Conservation (phyloP, 1,139 yeast genomes). For the Hansenula anomala region DNA sequence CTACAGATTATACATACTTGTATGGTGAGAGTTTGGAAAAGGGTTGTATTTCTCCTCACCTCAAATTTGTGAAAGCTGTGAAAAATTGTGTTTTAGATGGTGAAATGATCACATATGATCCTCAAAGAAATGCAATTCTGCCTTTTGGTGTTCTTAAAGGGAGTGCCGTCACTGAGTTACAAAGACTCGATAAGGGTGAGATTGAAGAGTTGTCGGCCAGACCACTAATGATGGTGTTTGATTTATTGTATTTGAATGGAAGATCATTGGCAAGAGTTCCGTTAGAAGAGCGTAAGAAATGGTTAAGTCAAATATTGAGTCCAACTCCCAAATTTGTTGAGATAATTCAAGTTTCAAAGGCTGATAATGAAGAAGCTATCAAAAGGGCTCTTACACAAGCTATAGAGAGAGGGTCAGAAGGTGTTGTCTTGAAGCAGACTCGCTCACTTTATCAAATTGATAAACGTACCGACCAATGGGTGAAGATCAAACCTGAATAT, state of each 20-base stretch:
- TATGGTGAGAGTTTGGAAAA: constrained; percentile 57
- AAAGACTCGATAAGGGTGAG: constrained; percentile 26
- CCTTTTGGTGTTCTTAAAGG: constrained; percentile 81
- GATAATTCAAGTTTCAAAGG: constrained; percentile 43
- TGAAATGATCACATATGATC: constrained; percentile 90
- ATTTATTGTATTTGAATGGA: constrained; percentile 66
- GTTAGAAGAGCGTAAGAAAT: constrained; percentile 50
- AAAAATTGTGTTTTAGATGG: constrained; percentile 67
- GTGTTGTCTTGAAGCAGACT: constrained; percentile 70
- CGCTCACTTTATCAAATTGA: constrained; percentile 57
- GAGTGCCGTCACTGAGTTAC: constrained; percentile 42
- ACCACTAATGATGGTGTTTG: constrained; percentile 71
- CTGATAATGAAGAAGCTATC: constrained; percentile 46
- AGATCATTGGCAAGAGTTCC: constrained; percentile 50
- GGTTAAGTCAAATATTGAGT: constrained; percentile 42
- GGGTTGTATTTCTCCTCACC: constrained; percentile 60
- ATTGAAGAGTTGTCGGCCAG: constrained; percentile 26
- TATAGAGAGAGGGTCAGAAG: constrained; percentile 69
- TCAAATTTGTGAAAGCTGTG: constrained; percentile 42
- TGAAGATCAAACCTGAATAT: constrained; percentile 89
- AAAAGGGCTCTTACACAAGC: constrained; percentile 52
- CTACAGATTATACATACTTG: constrained; percentile 65
- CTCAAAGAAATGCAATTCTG: constrained; percentile 47
- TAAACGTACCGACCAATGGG: constrained; percentile 60
- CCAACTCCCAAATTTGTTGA: constrained; percentile 53